A percentile compares a stretch with the other conserved stretches of the same genome.
These are phyloP conservation scores for Mucor circinelloides DNA, from an alignment of 371 early-diverging fungal species.

Conservation along the genomic window DNA sequence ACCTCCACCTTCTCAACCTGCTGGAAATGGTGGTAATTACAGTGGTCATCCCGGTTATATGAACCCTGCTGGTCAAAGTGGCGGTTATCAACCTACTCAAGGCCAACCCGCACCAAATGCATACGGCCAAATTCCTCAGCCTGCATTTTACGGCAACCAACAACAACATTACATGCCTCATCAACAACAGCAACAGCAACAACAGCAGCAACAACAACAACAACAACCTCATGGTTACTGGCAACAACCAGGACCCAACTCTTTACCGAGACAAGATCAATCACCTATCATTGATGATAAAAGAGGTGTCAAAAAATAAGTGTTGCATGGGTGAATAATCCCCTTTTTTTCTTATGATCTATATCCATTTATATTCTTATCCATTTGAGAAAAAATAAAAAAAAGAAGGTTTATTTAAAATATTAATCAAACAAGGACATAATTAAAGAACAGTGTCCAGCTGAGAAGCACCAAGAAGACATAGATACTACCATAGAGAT, in stretches of 20 bases:
- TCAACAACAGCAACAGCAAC: slow-evolving; percentile 22
- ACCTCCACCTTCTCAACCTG: slow-evolving; percentile 5
- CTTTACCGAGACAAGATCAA: slow-evolving; percentile 28
- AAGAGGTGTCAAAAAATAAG: slow-evolving; percentile 16
- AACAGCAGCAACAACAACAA: slow-evolving; percentile 23
- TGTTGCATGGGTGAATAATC: background rate
- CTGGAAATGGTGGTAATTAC: slow-evolving; percentile 6
- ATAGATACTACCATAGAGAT: slow-evolving; percentile 51
- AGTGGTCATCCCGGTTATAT: slow-evolving; percentile 29
- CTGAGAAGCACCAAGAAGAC: slow-evolving; percentile 39
- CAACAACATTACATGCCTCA: slow-evolving; percentile 43
- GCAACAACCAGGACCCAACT: slow-evolving; percentile 13
- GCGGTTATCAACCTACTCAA: slow-evolving; percentile 29
- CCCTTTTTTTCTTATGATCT: slow-evolving; percentile 1
- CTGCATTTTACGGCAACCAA: slow-evolving; percentile 40
- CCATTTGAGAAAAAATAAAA: background rate
- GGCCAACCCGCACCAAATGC: slow-evolving; percentile 27
- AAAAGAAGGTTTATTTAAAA: background rate
- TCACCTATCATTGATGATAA: slow-evolving; percentile 29
- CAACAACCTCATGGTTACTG: slow-evolving; percentile 34
- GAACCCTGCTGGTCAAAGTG: slow-evolving; percentile 16
- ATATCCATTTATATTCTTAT: background rate
- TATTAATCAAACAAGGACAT: slow-evolving; percentile 7
- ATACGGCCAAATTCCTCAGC: slow-evolving; percentile 38
- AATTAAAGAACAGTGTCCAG: slow-evolving; percentile 55